Evolutionary conservation across 75 land plant genomes (phyloP), one percentile per base, ranked within the genome.

Genomic region (Chamaecyparis obtusa): DNA sequence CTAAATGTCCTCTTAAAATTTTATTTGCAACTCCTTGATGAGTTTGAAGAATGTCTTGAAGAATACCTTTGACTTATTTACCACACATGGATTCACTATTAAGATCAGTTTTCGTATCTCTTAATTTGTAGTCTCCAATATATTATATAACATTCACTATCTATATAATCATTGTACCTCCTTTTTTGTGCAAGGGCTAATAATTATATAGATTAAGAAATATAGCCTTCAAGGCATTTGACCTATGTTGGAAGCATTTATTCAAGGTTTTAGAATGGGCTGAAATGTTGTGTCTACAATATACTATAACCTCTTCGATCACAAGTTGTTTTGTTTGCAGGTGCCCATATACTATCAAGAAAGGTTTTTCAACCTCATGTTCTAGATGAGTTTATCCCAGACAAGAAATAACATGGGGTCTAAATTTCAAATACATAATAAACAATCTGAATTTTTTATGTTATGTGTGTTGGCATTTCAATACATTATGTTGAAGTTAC

Each of bases 361-460:
- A 97, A 97, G 92, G 98, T 97, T 64, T 94, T 96, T 91, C 98
- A 97, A 78, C 92, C 99, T 51, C 93, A 98, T 41, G 95, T 95
- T 56, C 85, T 97, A 89, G 89, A 94, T 91, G 99, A 97, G 86
- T 96, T 97, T 77, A 78, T 97, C 69, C 99, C 99, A 75, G 80
- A 93, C 44, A 96, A 97, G 98, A 95, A 90, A 89, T 89, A 97
- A 64, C 97, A 96, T 85, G 93, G 91, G 88, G 99, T 97, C 87
- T 85, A 67, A 14, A 24, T 8, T 80, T 80, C 30, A 39, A 41
- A 10, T 27, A 24, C 39, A 41, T 37, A 44, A 27, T 14, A 27
- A 24, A 80, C 49, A 27, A 80, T 80, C 14, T 80, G 83, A 11
- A 80, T 24, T 80, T 32, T 80, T 80, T 30, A 41, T 24, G n/a